phyloP scores from a whole-genome alignment of 352 stramenopile species.

The Elongisporangium undulatum region DNA sequence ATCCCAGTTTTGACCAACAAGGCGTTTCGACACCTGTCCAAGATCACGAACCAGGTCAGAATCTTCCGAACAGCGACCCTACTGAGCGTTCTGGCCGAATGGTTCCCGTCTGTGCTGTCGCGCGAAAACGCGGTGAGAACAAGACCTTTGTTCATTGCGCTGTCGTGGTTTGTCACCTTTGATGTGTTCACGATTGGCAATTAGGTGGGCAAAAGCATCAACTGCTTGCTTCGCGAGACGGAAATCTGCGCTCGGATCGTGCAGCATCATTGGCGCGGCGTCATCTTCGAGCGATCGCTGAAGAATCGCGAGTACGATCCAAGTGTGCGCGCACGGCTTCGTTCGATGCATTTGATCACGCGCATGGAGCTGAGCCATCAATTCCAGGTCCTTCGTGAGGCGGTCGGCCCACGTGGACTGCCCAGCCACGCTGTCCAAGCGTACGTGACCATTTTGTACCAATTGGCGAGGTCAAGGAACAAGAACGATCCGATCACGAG shows the following conservation, averaged over 20 bases:
- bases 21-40: slow-evolving; percentile 59
- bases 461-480: slow-evolving; percentile 26
- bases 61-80: slow-evolving; percentile 55
- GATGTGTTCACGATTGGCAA: neutral
- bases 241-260: slow-evolving; percentile 69
- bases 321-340: slow-evolving; percentile 43
- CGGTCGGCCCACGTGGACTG: slow-evolving; percentile 29
- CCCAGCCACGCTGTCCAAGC: slow-evolving; percentile 35
- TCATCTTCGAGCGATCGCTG: slow-evolving; percentile 51
- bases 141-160: no score
- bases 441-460: slow-evolving; percentile 60
- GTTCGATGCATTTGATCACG: slow-evolving; percentile 73
- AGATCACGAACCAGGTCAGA: slow-evolving; percentile 38
- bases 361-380: slow-evolving; percentile 65
- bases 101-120: slow-evolving; percentile 56
- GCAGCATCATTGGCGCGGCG: slow-evolving; percentile 69
- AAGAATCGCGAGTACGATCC: slow-evolving; percentile 40
- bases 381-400: slow-evolving; percentile 54
- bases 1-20: slow-evolving; percentile 72
- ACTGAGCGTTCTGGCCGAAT: slow-evolving; percentile 49
- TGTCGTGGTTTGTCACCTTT: neutral
- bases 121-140: slow-evolving; percentile 48
- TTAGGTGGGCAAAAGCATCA: slow-evolving; percentile 35
- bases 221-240: slow-evolving; percentile 49
- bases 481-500: slow-evolving; percentile 16